Base-by-base conservation (phyloP, 2,329 filamentous ascomycete genomes). In the Zymoseptoria brevis region DNA sequence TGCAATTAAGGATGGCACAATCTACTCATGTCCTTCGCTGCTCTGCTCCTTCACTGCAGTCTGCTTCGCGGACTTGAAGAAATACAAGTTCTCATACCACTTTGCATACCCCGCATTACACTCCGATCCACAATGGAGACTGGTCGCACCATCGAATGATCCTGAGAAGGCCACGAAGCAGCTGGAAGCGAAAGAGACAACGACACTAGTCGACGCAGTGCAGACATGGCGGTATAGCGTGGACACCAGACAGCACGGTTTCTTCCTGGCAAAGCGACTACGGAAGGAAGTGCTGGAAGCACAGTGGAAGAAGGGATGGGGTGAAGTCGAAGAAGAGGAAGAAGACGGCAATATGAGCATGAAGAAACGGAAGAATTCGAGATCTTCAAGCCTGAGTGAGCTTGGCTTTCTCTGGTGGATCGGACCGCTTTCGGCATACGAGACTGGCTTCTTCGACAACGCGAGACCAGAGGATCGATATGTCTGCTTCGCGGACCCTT, bases 71-170 rank as follows among this genome's bases (percentile, higher is more conserved):
- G 93, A 99, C 71, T 82, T 99, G 35, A 99, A 99, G 75, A 96
- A 95, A 72, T 97, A 97, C 77, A 90, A 87, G 63, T 96, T 97
- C 72, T 90, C 88, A n/a, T 97, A 97, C 76, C 96, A 95, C 86
- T 97, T 97, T 74, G 93, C 88, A 4, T 99, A 96, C 70, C 94
- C 94, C 0, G 91, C 93, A 16, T 81, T 99, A 51, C 92, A 96
- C 72, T 96, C 93, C 3, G 87, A 93, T 57, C 90, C 90, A 1
- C 79, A 82, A 26, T 99, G 94, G 94, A 87, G 83, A 67, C 79
- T 86, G 55, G 74, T 80, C 35, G 62, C 71, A 4, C 67, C 71
- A 4, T 69, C 71, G 2, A 62, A 67, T 26, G 56, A 64, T 16
- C 58, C 65, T 8, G 60, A 64, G 8, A 67, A 79, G 1, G 78